Base-by-base conservation (phyloP, 768 basidiomycete species). In the Termitomyces eurrhizus region DNA sequence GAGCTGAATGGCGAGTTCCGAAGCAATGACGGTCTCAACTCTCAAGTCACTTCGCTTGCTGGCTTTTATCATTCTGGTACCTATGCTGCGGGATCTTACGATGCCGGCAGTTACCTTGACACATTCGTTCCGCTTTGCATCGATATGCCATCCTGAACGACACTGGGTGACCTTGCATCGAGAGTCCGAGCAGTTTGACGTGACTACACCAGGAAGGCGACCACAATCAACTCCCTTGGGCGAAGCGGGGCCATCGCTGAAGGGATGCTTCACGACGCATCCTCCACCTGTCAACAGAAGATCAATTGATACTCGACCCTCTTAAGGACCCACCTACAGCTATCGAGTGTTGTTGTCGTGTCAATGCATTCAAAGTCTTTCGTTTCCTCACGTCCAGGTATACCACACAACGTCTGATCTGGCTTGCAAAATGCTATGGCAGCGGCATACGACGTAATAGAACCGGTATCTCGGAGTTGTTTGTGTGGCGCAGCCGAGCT, bases 361-460 rank as follows among this genome's bases (percentile, higher is more conserved):
- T 79, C 71, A 56, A 80, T 63, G 56, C 79, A 80, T 62, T 79
- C 79, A 57, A 74, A 79, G 32, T 62, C 70, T 11, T 66, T 57
- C 7, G 67, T 56, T 29, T 61, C 70, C 53, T 67, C 66, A 8
- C 68, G 65, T 52, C 75, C 75, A 41, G 68, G 62, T 52, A 78
- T 68, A 7, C 78, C 78, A 53, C 79, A 80, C 26, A 79, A 73
- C 12, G 62, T 64, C 68, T 75, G 68, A 45, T 65, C 62, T 7
- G 64, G 16, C 46, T 65, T 70, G 62, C 74, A 78, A 11, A 60
- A 62, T 11, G 61, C 61, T 61, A 68, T 63, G 0, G 75, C 78
- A 44, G 73, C 73, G 42, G 67, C 59, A 33, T 74, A 64, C 21
- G 70, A 72, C 13, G 58, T 65, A 49, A 74, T 68, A 3, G 66